Conservation (phyloP, 2,329 filamentous ascomycete species). For the Hymenoscyphus linearis region DNA sequence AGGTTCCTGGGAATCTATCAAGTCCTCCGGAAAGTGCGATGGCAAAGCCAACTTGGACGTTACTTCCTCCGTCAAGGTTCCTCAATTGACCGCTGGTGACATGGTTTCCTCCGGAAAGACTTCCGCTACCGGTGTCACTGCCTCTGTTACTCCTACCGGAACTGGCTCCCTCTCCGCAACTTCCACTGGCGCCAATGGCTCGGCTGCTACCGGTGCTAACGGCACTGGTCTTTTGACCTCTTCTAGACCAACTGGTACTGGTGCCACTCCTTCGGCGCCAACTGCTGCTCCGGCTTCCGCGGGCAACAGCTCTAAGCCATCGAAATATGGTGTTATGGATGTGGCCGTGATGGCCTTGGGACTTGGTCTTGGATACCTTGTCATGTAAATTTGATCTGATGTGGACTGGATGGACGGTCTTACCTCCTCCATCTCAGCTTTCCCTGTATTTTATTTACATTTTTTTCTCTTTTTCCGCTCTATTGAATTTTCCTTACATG, state of each 20-base stretch:
- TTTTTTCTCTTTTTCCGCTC: not conserved
- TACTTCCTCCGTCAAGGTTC: constrained; percentile 9
- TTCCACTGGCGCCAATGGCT: not conserved
- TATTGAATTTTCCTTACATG: not conserved
- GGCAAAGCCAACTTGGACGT: constrained; percentile 8
- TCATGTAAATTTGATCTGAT: constrained; percentile 26
- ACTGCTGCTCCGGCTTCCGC: not conserved
- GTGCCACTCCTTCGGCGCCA: constrained; percentile 2
- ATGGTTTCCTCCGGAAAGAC: constrained; percentile 4
- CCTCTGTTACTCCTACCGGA: not conserved
- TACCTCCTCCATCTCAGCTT: not conserved
- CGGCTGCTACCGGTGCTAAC: not conserved
- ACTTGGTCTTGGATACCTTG: constrained; percentile 30
- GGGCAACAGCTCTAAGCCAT: constrained; percentile 14
- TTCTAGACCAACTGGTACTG: not conserved
- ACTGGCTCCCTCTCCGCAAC: not conserved
- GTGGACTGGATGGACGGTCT: not conserved
- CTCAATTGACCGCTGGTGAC: constrained; percentile 10
- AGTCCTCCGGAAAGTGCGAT: constrained; percentile 28
- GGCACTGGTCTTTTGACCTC: not conserved
- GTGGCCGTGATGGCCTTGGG: constrained; percentile 28
- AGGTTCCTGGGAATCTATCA: constrained; percentile 44
- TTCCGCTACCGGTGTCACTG: constrained; percentile 1
- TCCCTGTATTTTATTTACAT: not conserved
- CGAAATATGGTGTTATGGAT: constrained; percentile 27